Evolutionary conservation across 2,329 filamentous ascomycete genomes (phyloP).

Genomic region (Fusarium sarcochroum): DNA sequence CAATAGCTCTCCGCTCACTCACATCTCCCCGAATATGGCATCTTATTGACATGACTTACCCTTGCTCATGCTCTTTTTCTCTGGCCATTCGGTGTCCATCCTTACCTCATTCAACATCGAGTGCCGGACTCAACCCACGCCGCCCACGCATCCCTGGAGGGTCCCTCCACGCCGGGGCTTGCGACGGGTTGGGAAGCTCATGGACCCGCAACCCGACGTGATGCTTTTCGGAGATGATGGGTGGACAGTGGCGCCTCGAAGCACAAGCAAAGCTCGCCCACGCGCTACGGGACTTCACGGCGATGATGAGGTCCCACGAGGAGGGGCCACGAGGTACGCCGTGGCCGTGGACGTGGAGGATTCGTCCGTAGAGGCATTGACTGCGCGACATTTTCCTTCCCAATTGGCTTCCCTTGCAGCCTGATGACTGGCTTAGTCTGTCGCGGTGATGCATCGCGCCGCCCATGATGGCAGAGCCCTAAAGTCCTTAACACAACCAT

Average conservation of each 20-base stretch:
- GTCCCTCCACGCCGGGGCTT: slow-evolving; percentile 28
- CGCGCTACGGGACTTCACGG: slow-evolving; percentile 34
- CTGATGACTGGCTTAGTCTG: slow-evolving; percentile 16
- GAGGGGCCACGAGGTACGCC: slow-evolving; percentile 37
- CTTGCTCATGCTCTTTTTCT: slow-evolving; percentile 5
- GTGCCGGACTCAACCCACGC: slow-evolving; percentile 26
- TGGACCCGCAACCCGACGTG: slow-evolving; percentile 34
- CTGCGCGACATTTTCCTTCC: slow-evolving; percentile 41
- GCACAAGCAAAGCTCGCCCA: slow-evolving; percentile 15
- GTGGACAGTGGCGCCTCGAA: slow-evolving; percentile 32
- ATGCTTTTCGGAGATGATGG: slow-evolving; percentile 46
- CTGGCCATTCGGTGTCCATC: slow-evolving; percentile 29
- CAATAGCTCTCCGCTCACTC: neutral
- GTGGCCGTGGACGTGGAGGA: slow-evolving; percentile 34
- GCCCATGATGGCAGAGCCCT: slow-evolving; percentile 3
- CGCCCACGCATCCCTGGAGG: slow-evolving; percentile 39
- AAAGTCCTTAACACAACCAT: neutral
- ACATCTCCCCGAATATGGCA: neutral
- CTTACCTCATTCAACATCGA: slow-evolving; percentile 28
- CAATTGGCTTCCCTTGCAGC: slow-evolving; percentile 23
- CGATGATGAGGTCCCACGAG: slow-evolving; percentile 36
- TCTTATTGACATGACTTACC: neutral
- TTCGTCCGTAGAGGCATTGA: slow-evolving; percentile 23
- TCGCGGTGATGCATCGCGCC: slow-evolving; percentile 9
- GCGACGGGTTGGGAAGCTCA: slow-evolving; percentile 25